Evolutionary conservation across 2,329 filamentous ascomycete species (phyloP).

Genomic region (Lecanoromycetidae sp.): DNA sequence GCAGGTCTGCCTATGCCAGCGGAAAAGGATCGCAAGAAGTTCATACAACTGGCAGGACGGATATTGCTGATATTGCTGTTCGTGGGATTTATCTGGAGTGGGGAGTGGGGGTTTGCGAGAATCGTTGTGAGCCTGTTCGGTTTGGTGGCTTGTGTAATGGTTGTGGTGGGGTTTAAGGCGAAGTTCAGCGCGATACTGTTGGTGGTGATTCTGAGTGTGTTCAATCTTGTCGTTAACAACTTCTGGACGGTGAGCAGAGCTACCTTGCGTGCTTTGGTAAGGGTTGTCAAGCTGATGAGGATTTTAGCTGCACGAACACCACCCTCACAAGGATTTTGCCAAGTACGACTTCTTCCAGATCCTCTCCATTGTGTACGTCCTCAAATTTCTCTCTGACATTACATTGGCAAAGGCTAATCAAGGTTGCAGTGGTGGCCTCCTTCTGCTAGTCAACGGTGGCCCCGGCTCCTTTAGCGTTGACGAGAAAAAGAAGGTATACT

Average conservation of each 20-base stretch:
- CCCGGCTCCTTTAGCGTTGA: slow-evolving; percentile 96
- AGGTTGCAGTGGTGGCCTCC: slow-evolving; percentile 59
- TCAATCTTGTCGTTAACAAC: slow-evolving; percentile 97
- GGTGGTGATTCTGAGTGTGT: slow-evolving; percentile 87
- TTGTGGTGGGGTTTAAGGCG: slow-evolving; percentile 98
- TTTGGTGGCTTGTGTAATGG: slow-evolving; percentile 90
- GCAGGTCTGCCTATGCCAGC: slow-evolving; percentile 87
- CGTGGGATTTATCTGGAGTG: slow-evolving; percentile 89
- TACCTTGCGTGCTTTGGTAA: too few species aligned
- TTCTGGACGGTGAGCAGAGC: slow-evolving; percentile 82
- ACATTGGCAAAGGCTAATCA: slow-evolving; percentile 9
- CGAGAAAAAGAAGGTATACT: slow-evolving; percentile 99
- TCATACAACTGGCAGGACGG: slow-evolving; percentile 94
- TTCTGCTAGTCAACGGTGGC: slow-evolving; percentile 96
- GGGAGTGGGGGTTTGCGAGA: slow-evolving; percentile 82
- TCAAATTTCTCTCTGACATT: neutral
- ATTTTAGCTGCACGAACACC: slow-evolving; percentile 80
- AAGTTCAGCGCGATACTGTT: slow-evolving; percentile 96
- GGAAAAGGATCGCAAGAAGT: slow-evolving; percentile 99
- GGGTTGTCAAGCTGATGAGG: too few species aligned
- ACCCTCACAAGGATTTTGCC: slow-evolving; percentile 99
- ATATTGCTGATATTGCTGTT: slow-evolving; percentile 97
- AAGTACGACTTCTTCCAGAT: slow-evolving; percentile 99
- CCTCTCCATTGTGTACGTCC: slow-evolving; percentile 75
- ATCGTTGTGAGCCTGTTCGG: slow-evolving; percentile 74